A percentile compares a stretch with the other conserved stretches of the same genome.
Conservation (phyloP, 2,329 filamentous ascomycete genomes). For the Grosmannia penicillata region DNA sequence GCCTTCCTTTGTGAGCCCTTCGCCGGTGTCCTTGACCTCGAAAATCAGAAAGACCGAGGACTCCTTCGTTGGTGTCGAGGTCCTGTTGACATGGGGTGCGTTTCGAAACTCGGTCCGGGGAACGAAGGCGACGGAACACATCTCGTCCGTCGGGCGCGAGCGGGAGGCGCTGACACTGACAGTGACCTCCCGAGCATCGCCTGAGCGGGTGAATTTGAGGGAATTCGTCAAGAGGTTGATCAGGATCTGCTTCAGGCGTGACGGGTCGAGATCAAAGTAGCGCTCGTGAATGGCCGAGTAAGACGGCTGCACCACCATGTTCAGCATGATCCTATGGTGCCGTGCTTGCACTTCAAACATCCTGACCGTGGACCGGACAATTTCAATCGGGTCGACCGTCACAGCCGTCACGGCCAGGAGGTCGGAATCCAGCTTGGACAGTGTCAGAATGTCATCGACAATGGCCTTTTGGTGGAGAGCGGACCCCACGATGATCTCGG, state of each 20-base stretch:
- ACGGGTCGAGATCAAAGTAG: constrained; percentile 57
- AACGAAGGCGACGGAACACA: constrained; percentile 44
- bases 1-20: constrained; percentile 55
- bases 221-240: constrained; percentile 73
- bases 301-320: constrained; percentile 47
- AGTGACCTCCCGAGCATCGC: constrained; percentile 39
- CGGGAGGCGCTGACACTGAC: constrained; percentile 31
- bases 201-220: constrained; percentile 63
- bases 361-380: constrained; percentile 53
- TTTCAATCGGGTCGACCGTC: constrained; percentile 49
- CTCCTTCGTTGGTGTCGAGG: constrained; percentile 5
- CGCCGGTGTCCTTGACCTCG: constrained; percentile 63
- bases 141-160: constrained; percentile 22
- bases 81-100: background rate
- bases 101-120: constrained; percentile 24
- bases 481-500: constrained; percentile 64
- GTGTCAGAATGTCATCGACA: constrained; percentile 59
- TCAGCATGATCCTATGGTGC: constrained; percentile 52
- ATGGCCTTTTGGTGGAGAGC: constrained; percentile 69
- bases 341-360: constrained; percentile 68
- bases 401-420: constrained; percentile 59
- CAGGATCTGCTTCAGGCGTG: constrained; percentile 60
- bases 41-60: constrained; percentile 53
- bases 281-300: constrained; percentile 41
- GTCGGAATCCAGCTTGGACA: constrained; percentile 63